These are phyloP conservation scores for Paramecium biaurelia DNA, from an alignment of 73 alveolate species.

Conservation along the genomic window DNA sequence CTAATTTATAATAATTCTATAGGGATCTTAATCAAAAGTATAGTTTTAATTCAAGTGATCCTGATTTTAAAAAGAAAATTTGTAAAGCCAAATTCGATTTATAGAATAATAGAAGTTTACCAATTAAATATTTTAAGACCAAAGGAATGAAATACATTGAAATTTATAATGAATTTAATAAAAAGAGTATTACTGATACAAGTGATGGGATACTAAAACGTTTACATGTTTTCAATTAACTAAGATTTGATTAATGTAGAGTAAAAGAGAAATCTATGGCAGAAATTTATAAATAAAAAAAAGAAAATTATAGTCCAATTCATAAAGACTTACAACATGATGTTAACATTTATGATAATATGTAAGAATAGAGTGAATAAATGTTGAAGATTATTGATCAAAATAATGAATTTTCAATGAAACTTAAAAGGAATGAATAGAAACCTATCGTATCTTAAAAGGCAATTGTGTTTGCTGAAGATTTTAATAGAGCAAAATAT, in stretches of 20 bases:
- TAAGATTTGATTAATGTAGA: background rate
- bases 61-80: background rate
- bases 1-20: background rate
- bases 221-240: background rate
- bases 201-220: background rate
- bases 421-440: background rate
- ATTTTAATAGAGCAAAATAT: conserved; percentile 6
- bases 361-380: background rate
- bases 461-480: background rate
- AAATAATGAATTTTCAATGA: background rate
- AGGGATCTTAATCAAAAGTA: background rate
- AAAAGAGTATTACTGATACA: background rate
- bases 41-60: background rate
- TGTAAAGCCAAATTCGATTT: background rate
- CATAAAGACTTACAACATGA: background rate
- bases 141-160: conserved; percentile 24
- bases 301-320: background rate
- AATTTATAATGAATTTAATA: background rate
- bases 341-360: background rate
- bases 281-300: background rate
- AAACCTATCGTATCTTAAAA: background rate
- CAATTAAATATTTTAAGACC: background rate
- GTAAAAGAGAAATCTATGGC: background rate
- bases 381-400: background rate
- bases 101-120: background rate